Conservation (phyloP, 108 stramenopile genomes). For the Schizochytrium sp. region DNA sequence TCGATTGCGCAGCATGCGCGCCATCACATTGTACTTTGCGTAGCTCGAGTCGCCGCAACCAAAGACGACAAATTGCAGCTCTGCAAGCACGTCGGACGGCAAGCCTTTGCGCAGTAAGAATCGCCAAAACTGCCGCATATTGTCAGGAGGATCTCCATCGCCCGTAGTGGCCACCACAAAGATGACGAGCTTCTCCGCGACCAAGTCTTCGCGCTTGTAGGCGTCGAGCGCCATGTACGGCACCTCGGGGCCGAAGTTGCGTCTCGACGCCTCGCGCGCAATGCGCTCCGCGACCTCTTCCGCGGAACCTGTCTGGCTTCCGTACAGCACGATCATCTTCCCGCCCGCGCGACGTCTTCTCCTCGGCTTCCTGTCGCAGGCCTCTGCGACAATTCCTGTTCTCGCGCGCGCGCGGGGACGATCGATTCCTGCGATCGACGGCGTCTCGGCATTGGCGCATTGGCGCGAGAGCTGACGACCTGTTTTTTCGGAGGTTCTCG, state of each 20-base stretch:
- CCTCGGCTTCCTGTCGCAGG: no score
- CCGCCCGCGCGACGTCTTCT: no score
- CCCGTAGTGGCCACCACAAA: constrained; percentile 31
- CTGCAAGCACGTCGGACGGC: background rate
- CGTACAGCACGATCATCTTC: background rate
- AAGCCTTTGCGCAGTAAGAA: constrained; percentile 3
- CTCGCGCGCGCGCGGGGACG: no score
- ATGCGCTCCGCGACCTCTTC: constrained; percentile 23
- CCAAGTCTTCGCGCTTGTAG: background rate
- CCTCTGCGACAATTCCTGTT: no score
- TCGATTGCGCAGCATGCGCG: background rate
- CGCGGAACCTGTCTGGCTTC: constrained; percentile 3
- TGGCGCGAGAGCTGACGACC: no score
- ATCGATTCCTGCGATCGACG: no score
- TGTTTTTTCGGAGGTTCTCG: no score
- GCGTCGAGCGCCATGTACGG: background rate
- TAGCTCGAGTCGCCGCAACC: constrained; percentile 25
- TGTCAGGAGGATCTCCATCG: constrained; percentile 22
- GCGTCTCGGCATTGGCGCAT: no score
- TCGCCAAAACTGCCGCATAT: constrained; percentile 26
- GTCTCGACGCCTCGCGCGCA: background rate
- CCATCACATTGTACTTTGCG: constrained; percentile 20
- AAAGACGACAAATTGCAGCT: constrained; percentile 1
- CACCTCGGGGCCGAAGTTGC: background rate
- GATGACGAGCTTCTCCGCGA: background rate